phyloP scores from a whole-genome alignment of 2,329 filamentous ascomycete genomes.

The Aspergillus novoparasiticus region DNA sequence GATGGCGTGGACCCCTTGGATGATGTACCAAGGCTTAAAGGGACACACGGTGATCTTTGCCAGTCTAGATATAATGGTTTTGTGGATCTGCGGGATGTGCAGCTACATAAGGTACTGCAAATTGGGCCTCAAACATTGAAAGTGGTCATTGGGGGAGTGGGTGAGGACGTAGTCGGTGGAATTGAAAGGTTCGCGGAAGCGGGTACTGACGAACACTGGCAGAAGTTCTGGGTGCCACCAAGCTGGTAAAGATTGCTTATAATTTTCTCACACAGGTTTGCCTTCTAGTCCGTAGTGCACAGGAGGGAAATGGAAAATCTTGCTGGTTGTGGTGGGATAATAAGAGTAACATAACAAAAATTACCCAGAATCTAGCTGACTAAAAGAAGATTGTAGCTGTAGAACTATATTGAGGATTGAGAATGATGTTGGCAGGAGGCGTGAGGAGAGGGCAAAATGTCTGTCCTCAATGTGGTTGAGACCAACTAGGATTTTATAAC shows the following conservation, averaged over 20 bases:
- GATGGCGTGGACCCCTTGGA: not conserved
- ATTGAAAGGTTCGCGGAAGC: constrained; percentile 9
- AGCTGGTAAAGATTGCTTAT: not conserved
- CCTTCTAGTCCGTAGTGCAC: not conserved
- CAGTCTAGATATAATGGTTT: not conserved
- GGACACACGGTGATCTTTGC: not conserved
- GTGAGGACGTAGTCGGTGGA: constrained; percentile 3
- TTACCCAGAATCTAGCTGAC: too few species aligned
- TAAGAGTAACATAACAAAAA: too few species aligned
- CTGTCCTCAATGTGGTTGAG: too few species aligned
- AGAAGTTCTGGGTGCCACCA: constrained; percentile 9
- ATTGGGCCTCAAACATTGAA: not conserved
- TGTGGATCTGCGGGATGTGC: not conserved
- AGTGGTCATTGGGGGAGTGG: constrained; percentile 7
- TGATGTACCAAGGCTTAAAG: not conserved
- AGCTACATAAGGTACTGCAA: constrained; percentile 4
- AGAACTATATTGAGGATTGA: too few species aligned
- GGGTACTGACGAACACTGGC: constrained; percentile 6
- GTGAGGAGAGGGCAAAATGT: too few species aligned
- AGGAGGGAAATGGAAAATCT: not conserved
- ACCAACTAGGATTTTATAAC: too few species aligned
- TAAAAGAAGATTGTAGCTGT: too few species aligned
- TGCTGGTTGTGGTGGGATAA: not conserved
- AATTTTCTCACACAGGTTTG: not conserved
- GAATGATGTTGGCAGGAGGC: too few species aligned